Evolutionary conservation across 1,284 basidiomycete species (phyloP).

Genomic region (Ustanciosporium gigantosporum): DNA sequence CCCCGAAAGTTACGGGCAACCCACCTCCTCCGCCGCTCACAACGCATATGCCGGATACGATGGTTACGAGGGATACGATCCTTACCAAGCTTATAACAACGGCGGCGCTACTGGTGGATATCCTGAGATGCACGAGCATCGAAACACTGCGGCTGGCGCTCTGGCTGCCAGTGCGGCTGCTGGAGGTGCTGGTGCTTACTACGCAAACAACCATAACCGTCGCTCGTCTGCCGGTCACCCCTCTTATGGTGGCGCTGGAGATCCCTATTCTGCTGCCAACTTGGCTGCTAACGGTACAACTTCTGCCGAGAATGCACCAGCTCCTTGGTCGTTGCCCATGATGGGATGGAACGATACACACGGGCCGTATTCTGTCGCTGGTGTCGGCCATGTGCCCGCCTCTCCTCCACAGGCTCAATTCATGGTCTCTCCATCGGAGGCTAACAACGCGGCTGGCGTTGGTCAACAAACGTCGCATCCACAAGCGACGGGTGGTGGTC

Average conservation of each 20-base stretch:
- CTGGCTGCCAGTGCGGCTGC: constrained; percentile 34
- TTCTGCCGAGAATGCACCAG: constrained; percentile 11
- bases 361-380: constrained; percentile 25
- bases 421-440: constrained; percentile 33
- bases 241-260: constrained; percentile 12
- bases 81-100: constrained; percentile 12
- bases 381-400: constrained; percentile 15
- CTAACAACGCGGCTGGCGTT: constrained; percentile 11
- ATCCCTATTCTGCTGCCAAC: constrained; percentile 13
- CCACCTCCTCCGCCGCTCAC: constrained; percentile 11
- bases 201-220: constrained; percentile 19
- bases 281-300: constrained; percentile 19
- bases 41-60: constrained; percentile 1
- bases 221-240: constrained; percentile 25
- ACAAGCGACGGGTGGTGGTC: constrained; percentile 27
- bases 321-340: constrained; percentile 33
- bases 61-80: constrained; percentile 16
- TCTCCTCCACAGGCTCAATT: constrained; percentile 23
- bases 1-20: constrained; percentile 29
- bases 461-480: constrained; percentile 5
- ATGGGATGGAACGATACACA: constrained; percentile 32
- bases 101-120: constrained; percentile 1
- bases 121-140: constrained; percentile 29
- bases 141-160: constrained; percentile 11
- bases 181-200: constrained; percentile 17